phyloP scores from a whole-genome alignment of 2,329 filamentous ascomycete genomes.

The Ceratocystis alfenasii region DNA sequence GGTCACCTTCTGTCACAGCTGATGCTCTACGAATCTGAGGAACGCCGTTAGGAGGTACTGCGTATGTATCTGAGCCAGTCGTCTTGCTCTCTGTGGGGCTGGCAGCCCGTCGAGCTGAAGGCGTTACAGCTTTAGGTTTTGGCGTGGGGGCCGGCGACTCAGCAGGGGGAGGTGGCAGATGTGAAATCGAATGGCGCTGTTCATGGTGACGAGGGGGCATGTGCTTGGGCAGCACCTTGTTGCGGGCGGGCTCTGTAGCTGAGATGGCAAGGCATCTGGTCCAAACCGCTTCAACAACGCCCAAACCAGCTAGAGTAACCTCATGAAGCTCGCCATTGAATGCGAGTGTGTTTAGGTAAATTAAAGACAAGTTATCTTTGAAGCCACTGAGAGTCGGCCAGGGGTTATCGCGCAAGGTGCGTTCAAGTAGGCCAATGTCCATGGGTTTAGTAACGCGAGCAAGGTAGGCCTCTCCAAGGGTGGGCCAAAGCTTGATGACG shows the following conservation, averaged over 20 bases:
- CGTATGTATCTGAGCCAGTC: conserved; percentile 47
- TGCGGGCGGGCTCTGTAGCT: conserved; percentile 40
- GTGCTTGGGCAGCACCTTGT: conserved; percentile 41
- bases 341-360: conserved; percentile 63
- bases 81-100: conserved; percentile 34
- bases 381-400: conserved; percentile 64
- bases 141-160: conserved; percentile 26
- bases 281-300: conserved; percentile 46
- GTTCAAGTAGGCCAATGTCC: conserved; percentile 73
- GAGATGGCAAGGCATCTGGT: conserved; percentile 35
- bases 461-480: conserved; percentile 61
- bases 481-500: conserved; percentile 63
- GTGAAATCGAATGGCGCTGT: conserved; percentile 31
- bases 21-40: conserved; percentile 80
- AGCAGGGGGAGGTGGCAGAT: conserved; percentile 22
- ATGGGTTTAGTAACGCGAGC: conserved; percentile 63
- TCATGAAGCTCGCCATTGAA: conserved; percentile 76
- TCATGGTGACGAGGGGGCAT: conserved; percentile 37
- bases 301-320: conserved; percentile 48
- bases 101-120: conserved; percentile 30
- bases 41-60: conserved; percentile 62
- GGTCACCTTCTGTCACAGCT: conserved; percentile 58
- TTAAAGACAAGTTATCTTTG: conserved; percentile 59
- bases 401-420: conserved; percentile 55
- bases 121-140: conserved; percentile 29